Conservation (phyloP, 805 yeast species). For the Limtongia smithiae region DNA sequence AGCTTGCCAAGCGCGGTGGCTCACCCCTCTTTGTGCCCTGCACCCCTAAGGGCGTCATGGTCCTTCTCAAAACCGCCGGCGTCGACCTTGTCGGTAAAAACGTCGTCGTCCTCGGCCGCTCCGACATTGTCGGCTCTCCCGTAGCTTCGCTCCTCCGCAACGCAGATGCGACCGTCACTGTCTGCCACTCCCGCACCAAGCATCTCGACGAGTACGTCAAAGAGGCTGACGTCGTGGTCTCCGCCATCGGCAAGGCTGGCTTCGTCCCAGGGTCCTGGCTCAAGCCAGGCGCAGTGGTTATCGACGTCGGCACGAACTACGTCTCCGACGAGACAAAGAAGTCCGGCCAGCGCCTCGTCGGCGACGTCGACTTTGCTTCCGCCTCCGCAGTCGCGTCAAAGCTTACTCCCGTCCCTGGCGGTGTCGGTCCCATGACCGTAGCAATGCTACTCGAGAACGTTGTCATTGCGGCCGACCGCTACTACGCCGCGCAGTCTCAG, state of each 20-base stretch:
- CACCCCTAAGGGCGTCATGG: constrained; percentile 92
- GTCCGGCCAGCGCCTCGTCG: constrained; percentile 82
- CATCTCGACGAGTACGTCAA: constrained; percentile 56
- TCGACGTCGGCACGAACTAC: constrained; percentile 95
- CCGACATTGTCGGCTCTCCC: constrained; percentile 95
- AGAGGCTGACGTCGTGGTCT: constrained; percentile 81
- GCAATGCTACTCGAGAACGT: constrained; percentile 91
- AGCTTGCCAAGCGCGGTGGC: constrained; percentile 82
- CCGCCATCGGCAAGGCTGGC: constrained; percentile 86
- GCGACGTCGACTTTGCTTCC: constrained; percentile 82
- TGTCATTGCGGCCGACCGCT: constrained; percentile 68
- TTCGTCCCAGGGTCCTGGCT: constrained; percentile 85
- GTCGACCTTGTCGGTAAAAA: constrained; percentile 69
- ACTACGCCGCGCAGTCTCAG: constrained; percentile 45
- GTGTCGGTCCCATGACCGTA: constrained; percentile 99
- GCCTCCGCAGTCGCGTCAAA: constrained; percentile 60
- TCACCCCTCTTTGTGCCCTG: constrained; percentile 82
- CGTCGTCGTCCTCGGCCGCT: constrained; percentile 91
- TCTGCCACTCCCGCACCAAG: constrained; percentile 70
- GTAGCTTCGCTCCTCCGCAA: constrained; percentile 78
- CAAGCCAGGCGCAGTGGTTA: constrained; percentile 77
- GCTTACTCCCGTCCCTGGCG: constrained; percentile 97
- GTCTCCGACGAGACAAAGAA: constrained; percentile 69
- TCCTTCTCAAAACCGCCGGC: constrained; percentile 65
- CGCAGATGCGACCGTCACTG: constrained; percentile 79